These are phyloP conservation scores for Taphrina populina DNA, from an alignment of 1,139 yeast species.

Conservation along the genomic window DNA sequence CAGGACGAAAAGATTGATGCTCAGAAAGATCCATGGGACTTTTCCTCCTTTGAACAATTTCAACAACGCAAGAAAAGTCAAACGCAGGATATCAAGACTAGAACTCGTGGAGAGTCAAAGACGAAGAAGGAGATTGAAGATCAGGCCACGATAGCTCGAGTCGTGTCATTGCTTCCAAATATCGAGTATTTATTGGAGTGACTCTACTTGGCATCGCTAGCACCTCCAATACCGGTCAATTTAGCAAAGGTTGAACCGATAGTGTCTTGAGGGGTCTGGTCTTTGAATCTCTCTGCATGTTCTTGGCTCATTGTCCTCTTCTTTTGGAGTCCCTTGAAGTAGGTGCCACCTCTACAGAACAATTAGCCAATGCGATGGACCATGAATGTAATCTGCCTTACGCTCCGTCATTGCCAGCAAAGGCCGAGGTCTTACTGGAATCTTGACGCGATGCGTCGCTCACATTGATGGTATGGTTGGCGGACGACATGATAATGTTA, in stretches of 20 bases:
- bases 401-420: conserved; percentile 30
- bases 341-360: conserved; percentile 13
- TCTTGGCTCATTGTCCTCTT: conserved; percentile 26
- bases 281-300: conserved; percentile 28
- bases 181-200: conserved; percentile 5
- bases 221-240: conserved; percentile 24
- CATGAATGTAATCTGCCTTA: neutral
- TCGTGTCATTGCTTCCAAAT: conserved; percentile 15
- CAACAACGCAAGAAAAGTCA: no score
- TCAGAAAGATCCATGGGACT: no score
- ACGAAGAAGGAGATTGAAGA: conserved; percentile 2
- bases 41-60: conserved; percentile 15
- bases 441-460: conserved; percentile 30
- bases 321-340: conserved; percentile 30
- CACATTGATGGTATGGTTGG: conserved; percentile 30
- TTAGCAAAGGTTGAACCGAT: conserved; percentile 32
- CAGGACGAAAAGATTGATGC: no score
- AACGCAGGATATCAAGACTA: no score
- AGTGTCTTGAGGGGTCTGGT: conserved; percentile 18
- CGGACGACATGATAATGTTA: conserved; percentile 33
- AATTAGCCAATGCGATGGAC: neutral
- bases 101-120: no score
- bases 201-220: conserved; percentile 6
- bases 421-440: conserved; percentile 4
- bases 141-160: neutral